A percentile compares a stretch with the other conserved stretches of the same genome.
phyloP scores from a whole-genome alignment of 2,329 filamentous ascomycete species.

The Exophiala mesophila region DNA sequence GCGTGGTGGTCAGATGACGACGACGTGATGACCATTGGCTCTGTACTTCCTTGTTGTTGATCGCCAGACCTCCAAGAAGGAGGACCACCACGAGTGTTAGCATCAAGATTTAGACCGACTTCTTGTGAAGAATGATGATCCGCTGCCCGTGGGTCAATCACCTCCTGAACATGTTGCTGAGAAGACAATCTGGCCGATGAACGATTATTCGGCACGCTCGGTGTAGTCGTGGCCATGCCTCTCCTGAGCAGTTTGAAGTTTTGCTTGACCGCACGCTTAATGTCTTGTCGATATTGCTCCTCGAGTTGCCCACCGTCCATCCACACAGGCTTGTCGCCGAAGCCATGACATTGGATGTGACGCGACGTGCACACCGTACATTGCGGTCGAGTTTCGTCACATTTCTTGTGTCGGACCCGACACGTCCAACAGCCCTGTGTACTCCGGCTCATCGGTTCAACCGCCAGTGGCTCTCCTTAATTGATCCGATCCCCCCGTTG shows the following conservation, averaged over 20 bases:
- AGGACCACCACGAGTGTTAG: neutral
- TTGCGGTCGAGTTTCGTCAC: slow-evolving; percentile 20
- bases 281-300: slow-evolving; percentile 2
- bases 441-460: slow-evolving; percentile 1
- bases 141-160: neutral
- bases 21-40: too few species aligned
- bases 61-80: neutral
- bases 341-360: slow-evolving; percentile 26
- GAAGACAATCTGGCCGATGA: neutral
- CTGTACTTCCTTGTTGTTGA: too few species aligned
- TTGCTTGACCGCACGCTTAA: slow-evolving; percentile 5
- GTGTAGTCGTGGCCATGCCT: neutral
- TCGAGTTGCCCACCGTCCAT: slow-evolving; percentile 18
- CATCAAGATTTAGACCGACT: neutral
- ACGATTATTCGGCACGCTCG: too few species aligned
- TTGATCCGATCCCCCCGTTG: too few species aligned
- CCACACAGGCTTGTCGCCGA: slow-evolving; percentile 28
- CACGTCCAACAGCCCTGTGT: slow-evolving; percentile 27
- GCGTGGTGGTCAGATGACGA: neutral
- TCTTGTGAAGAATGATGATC: neutral
- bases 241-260: slow-evolving; percentile 2
- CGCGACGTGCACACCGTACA: slow-evolving; percentile 22
- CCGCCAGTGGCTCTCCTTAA: neutral
- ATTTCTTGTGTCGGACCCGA: slow-evolving; percentile 25
- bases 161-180: neutral